Base-by-base conservation (phyloP, 495 filamentous ascomycete species). In the Lasiosphaeris hirsuta region DNA sequence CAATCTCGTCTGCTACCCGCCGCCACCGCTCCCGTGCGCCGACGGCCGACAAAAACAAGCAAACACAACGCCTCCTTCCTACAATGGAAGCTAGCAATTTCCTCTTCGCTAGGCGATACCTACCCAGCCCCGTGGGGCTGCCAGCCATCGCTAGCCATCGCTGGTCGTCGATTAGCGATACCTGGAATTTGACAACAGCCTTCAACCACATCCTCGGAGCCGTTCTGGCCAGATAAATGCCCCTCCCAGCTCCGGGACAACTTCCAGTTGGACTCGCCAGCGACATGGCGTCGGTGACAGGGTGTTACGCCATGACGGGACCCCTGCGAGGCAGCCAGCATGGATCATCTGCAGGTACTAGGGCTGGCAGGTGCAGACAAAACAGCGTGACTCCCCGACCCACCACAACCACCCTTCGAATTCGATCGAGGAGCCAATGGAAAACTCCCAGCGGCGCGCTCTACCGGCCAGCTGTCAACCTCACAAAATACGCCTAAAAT, bases 231-330 rank as follows among this genome's bases (percentile, higher is more conserved):
- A 60, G 56, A 52, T 51, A 17, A 45, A 30, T 45, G 18, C 13
- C 48, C 43, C 66, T 64, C 62, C 56, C 57, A 61, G 51, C 48
- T 23, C 62, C 69, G 62, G 64, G 62, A 67, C 54, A 58, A 42
- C 41, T 67, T 71, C 64, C 66, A 61, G 68, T 71, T 69, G 66
- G 66, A 45, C 49, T 53, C 10, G 40, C 35, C 41, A 36, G 53
- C 52, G 51, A 55, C 58, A 57, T 57, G 54, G 56, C 58, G 54
- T 53, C 42, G 39, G 51, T 46, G 18, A 46, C 36, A n/a, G 23
- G 15, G 35, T 59, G 57, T 34, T 11, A 15, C 23, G 36, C 36
- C 37, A 46, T 50, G 57, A 60, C 44, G 38, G 41, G 11, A 14
- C 47, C 58, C 53, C 52, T 69, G 61, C 48, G 50, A 15, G 11